Evolutionary conservation across 371 early-diverging fungal species (phyloP).

Genomic region (Choanephora cucurbitarum): DNA sequence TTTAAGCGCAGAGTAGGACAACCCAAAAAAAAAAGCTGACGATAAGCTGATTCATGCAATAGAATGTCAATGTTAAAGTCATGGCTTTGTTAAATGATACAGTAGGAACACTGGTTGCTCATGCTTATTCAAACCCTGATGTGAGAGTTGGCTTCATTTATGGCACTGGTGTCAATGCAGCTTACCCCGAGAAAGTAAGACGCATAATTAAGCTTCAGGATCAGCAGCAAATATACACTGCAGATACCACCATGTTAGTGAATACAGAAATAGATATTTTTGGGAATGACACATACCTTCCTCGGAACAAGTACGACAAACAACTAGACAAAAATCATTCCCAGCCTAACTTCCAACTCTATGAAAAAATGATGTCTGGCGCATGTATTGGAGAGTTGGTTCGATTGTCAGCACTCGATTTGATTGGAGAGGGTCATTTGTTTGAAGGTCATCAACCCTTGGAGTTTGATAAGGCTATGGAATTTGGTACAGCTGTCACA

Average conservation of each 20-base stretch:
- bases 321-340: conserved; percentile 59
- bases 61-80: conserved; percentile 10
- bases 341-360: conserved; percentile 63
- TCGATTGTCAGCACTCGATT: conserved; percentile 65
- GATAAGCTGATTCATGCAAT: too few relatives aligned
- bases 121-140: conserved; percentile 78
- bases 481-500: conserved; percentile 86
- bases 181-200: conserved; percentile 64
- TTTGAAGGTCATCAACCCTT: conserved; percentile 61
- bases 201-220: conserved; percentile 68
- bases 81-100: conserved; percentile 89
- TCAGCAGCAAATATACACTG: conserved; percentile 37
- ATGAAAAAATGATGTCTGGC: conserved; percentile 84
- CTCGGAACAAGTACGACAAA: conserved; percentile 67
- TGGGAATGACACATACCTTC: conserved; percentile 64
- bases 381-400: conserved; percentile 81
- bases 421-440: conserved; percentile 48
- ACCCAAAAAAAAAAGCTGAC: background rate
- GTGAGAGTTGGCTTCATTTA: conserved; percentile 88
- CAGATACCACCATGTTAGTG: conserved; percentile 65
- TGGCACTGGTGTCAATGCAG: conserved; percentile 96
- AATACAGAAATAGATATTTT: conserved; percentile 73
- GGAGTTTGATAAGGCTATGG: conserved; percentile 68
- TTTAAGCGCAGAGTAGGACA: conserved; percentile 62
- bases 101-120: conserved; percentile 89